Evolutionary conservation across 2,329 filamentous ascomycete species (phyloP), one percentile per base, ranked within the genome.

Genomic region (Trichoderma koningiopsis): DNA sequence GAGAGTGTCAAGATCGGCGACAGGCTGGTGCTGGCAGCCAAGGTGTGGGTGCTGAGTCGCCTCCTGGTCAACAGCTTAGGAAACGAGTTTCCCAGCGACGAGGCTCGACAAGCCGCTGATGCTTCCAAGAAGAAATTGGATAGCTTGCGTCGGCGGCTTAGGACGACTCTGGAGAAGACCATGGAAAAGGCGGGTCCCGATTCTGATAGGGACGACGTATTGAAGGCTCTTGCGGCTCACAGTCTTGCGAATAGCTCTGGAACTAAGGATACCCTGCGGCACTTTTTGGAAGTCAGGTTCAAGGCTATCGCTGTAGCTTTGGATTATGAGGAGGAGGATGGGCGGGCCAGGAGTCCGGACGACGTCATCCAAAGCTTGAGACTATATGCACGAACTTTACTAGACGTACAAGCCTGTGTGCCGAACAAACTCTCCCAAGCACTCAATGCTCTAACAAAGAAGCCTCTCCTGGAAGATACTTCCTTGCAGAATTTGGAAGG

Each of bases 161-260:
- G 92, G 49, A 84, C 86, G 62, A 87, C 88, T 19, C 88, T 97
- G 29, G 88, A 94, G 64, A 91, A 88, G 72, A 83, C 93, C 5
- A 78, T 96, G 65, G 85, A 87, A 72, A 87, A 86, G 59, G 86
- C 90, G 31, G 86, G 90, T 85, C 78, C 85, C 74, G 71, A 82
- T 75, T 71, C 78, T 70, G 73, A 84, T 73, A 74, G 84, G 69
- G 75, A 83, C 70, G 83, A 87, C 27, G 84, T 96, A 19, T 82
- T 95, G 14, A 90, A 93, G 73, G 89, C 91, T 0, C 84, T 97
- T 73, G 92, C 90, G 68, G 94, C 94, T 0, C 94, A 94, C 77
- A 94, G 93, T 71, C 83, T 98, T 62, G 88, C 90, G 1, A 94
- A 91, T 3, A 96, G 88, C 75, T 93, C 91, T 0, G 92, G 93